Base-by-base conservation (phyloP, 2,329 filamentous ascomycete genomes). In the Lachnellula hyalina region DNA sequence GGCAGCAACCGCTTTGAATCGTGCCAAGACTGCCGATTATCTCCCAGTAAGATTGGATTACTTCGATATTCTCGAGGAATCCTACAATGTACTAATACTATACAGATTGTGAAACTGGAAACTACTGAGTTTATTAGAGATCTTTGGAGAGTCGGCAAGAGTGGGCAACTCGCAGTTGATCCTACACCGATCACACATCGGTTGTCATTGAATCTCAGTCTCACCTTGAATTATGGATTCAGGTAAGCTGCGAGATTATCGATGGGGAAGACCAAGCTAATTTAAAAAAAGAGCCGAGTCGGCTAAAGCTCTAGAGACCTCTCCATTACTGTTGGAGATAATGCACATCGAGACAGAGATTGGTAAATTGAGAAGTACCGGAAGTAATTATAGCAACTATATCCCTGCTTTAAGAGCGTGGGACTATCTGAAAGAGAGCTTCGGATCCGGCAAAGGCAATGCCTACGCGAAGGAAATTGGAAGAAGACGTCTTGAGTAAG, bases 191-290 rank as follows among this genome's bases (percentile, higher is more conserved):
- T 84, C 63, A 85, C 83, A 66, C 81, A 83, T 60, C 79, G 83
- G 0, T 73, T 86, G 0, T 80, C 77, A 8, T 69, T 86, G 6
- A 83, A 79, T 14, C 71, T 86, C 4, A 76, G 80, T 0, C 67
- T 86, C 21, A 86, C 83, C 0, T 71, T 86, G 15, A 86, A 86
- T 65, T 86, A 82, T 81, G 84, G 84, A 0, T 77, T 77, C 0
- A 75, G 83, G 0, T 77, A 86, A 65, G 74, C 73, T 15, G 80
- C 9, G 25, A 9, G 25, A 28, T 28, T 28, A 7, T 28, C 7
- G 8, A 9, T 28, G 7, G 25, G 25, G 25, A 8, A 28, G 2
- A 28, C 9, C 7, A 1, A 1, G 7, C 25, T 28, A 8, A 28
- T 28, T 8, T 28, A 7, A 9, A 28, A 28, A 28, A 28, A 28